Base-by-base conservation (phyloP, 169 alveolate genomes). In the Cryptosporidium sp. region DNA sequence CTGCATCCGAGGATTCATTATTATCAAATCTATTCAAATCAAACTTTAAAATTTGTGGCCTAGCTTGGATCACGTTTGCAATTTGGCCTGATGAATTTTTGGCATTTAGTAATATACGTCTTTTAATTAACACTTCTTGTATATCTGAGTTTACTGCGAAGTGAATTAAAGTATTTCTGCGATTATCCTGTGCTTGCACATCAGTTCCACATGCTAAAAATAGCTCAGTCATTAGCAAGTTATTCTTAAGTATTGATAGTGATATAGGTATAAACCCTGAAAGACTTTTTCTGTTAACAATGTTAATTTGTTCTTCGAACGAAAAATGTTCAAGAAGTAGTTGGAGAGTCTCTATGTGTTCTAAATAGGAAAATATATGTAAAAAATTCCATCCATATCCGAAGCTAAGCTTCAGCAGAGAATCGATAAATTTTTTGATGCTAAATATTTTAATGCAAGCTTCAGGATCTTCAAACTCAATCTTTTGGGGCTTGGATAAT, bases 141-240 rank as follows among this genome's bases (percentile, higher is more conserved):
- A 80, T 61, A 29, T 80, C 75, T 14, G 26, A 1, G 48, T 65
- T 65, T 0, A 29, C 29, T 9, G 89, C 41, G 18, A 80, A 62
- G 59, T 80, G 89, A 43, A 80, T n/a, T 31, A 80, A 67, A 0
- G 89, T 80, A 65, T 80, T 80, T 80, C 75, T 80, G 59, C 89
- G 71, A 80, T 80, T 61, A 62, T 80, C 89, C 29, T 41, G 65
- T 8, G 16, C 41, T 23, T 80, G 59, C 8, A 67, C 67, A 39
- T 80, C 89, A 41, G 58, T 50, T 26, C 89, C 89, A 41, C 39
- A 62, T 41, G 73, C 9, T 48, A 80, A 80, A 62, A 80, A 62
- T 50, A 80, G 26, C 41, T 59, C 73, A 18, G 68, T 80, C 8
- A 80, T 31, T 12, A 80, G 51, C 29, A 62, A 14, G 39, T 80